A percentile compares a stretch with the other conserved stretches of the same genome.
These are phyloP conservation scores for Boletus tylopilopsis DNA, from an alignment of 768 basidiomycete genomes.

Conservation along the genomic window DNA sequence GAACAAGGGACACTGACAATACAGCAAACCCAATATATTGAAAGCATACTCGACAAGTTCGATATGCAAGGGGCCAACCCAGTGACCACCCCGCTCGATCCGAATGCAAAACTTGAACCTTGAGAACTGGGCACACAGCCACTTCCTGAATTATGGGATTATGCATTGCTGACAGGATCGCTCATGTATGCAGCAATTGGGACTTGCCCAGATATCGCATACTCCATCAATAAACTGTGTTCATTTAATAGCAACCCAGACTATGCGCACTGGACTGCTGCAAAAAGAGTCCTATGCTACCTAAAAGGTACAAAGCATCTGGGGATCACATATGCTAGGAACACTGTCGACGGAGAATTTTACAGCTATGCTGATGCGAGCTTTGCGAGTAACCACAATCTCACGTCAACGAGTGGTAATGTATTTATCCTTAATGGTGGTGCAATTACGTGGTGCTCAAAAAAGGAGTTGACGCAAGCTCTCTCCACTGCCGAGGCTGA, in stretches of 20 bases:
- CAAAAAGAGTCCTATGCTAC: background rate
- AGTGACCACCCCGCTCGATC: background rate
- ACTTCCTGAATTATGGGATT: background rate
- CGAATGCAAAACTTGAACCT: background rate
- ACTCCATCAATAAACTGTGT: background rate
- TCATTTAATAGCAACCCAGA: background rate
- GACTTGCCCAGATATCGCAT: background rate
- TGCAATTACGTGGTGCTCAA: constrained; percentile 17
- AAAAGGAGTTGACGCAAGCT: constrained; percentile 26
- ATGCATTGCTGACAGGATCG: background rate
- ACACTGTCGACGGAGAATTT: background rate
- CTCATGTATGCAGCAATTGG: background rate
- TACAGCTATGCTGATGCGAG: constrained; percentile 23
- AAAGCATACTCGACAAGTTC: too few species aligned
- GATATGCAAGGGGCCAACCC: background rate
- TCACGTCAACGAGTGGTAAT: background rate
- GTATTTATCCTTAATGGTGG: background rate
- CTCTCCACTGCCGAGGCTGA: background rate
- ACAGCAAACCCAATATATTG: too few species aligned
- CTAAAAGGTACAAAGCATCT: background rate
- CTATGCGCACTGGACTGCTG: background rate
- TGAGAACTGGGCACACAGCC: background rate
- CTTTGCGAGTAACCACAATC: constrained; percentile 22
- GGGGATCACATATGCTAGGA: background rate
- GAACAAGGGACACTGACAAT: too few species aligned